Conservation (phyloP, 1,284 basidiomycete genomes). For the Cryptococcus sp. region DNA sequence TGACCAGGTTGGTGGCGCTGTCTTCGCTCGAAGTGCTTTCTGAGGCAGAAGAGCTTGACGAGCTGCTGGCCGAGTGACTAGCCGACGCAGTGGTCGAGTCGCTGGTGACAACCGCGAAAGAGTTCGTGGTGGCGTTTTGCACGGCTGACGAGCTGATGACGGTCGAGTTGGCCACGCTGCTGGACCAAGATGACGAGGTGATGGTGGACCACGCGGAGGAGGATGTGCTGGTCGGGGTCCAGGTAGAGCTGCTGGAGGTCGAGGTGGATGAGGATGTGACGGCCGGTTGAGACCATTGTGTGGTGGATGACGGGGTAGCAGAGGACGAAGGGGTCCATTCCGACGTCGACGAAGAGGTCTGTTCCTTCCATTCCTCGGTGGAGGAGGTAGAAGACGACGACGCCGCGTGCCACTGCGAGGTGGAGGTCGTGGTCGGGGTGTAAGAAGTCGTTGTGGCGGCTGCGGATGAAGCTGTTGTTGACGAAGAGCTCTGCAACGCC, state of each 20-base stretch:
- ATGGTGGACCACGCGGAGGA: slow-evolving; percentile 12
- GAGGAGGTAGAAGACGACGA: slow-evolving; percentile 42
- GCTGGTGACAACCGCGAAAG: slow-evolving; percentile 7
- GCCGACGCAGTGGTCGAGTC: neutral
- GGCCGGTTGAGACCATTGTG: slow-evolving; percentile 11
- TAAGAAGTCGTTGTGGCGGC: slow-evolving; percentile 19
- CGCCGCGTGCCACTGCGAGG: slow-evolving; percentile 19
- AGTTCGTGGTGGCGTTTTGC: slow-evolving; percentile 4
- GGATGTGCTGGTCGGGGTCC: slow-evolving; percentile 17
- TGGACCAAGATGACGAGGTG: slow-evolving; percentile 14
- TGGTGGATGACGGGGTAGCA: slow-evolving; percentile 14
- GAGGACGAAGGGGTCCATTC: slow-evolving; percentile 4
- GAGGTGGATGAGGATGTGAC: slow-evolving; percentile 14
- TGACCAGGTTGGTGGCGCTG: slow-evolving; percentile 9
- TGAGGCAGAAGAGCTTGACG: neutral
- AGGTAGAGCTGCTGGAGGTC: slow-evolving; percentile 14
- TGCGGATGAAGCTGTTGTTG: slow-evolving; percentile 19
- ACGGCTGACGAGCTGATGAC: slow-evolving; percentile 3
- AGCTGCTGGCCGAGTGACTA: slow-evolving; percentile 2
- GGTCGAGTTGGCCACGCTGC: slow-evolving; percentile 2
- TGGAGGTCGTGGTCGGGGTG: slow-evolving; percentile 26
- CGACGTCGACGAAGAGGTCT: slow-evolving; percentile 21
- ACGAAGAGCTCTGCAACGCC: slow-evolving; percentile 21
- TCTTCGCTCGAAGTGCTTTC: neutral
- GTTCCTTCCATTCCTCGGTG: slow-evolving; percentile 30